Evolutionary conservation across 1,139 yeast species (phyloP), one percentile per base, ranked within the genome.

Genomic region (Geotrichum citri-aurantii): DNA sequence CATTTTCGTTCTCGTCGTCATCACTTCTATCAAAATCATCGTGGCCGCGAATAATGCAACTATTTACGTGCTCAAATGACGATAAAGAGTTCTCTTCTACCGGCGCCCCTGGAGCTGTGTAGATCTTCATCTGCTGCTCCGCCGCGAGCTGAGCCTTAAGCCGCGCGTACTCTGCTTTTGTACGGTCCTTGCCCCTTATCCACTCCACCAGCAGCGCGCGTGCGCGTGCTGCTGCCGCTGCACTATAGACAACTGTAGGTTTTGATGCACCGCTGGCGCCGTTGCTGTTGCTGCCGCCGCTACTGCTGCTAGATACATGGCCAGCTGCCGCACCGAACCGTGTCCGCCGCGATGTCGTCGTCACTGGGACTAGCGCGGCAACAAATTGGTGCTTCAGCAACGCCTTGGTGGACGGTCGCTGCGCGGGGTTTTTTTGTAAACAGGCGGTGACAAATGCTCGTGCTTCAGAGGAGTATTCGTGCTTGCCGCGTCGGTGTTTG

Each of bases 401-500:
- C 37, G 65, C 65, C 14, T 54, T 58, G 11, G 69, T 69, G 8
- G 63, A 52, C 8, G 69, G 69, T 62, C 93, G 73, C 56, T 74
- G 72, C 6, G 62, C 64, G 1, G 90, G 87, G 62, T 83, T 81
- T 68, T 83, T 85, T 21, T 77, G 72, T 62, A 88, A 74, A 67
- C 93, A 87, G 59, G 74, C 73, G 53, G 75, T 75, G 12, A 86
- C 81, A 71, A 88, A 88, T 60, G 80, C 83, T 65, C 84, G 82
- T 49, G 85, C 77, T 48, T 74, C 70, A n/a, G 76, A 80, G 53
- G 84, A 74, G 65, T 73, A 83, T 21, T 73, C 67, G 7, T 68
- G 60, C 7, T 26, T 26, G 29, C 29, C 7, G 29, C 7, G 29
- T 61, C 58, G 0, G 73, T 71, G 24, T 27, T 33, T 19, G 21